Conservation (phyloP, 2,329 filamentous ascomycete species). For the Xylariaceae sp. region DNA sequence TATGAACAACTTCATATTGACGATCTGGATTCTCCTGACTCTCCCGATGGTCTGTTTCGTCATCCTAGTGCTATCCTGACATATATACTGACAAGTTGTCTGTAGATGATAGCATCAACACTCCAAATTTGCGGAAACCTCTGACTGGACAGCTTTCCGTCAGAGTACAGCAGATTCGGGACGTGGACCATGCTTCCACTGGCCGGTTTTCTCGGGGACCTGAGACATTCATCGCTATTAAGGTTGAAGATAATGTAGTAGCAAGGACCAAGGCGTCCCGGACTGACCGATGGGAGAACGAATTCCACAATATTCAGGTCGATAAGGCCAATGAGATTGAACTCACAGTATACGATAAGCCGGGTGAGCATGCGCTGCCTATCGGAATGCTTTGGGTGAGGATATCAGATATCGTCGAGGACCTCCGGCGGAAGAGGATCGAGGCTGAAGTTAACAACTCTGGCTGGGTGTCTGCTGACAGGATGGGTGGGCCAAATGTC, state of each 20-base stretch:
- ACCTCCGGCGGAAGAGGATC: conserved; percentile 96
- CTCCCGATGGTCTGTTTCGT: conserved; percentile 72
- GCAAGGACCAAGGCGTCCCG: conserved; percentile 85
- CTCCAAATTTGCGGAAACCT: conserved; percentile 94
- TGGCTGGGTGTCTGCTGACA: conserved; percentile 96
- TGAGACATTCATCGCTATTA: conserved; percentile 94
- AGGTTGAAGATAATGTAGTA: conserved; percentile 93
- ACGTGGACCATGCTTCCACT: conserved; percentile 90
- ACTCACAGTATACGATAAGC: conserved; percentile 96
- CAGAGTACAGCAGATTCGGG: conserved; percentile 85
- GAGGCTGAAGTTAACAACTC: conserved; percentile 93
- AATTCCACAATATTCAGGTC: conserved; percentile 89
- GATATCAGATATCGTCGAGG: conserved; percentile 95
- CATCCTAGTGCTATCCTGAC: not conserved
- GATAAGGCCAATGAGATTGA: conserved; percentile 99
- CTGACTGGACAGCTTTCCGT: conserved; percentile 88
- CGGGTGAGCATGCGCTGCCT: conserved; percentile 85
- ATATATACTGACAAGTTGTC: conserved; percentile 22
- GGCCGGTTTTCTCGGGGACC: conserved; percentile 86
- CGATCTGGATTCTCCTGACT: conserved; percentile 78
- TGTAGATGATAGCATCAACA: conserved; percentile 92
- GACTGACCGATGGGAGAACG: conserved; percentile 89
- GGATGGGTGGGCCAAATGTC: conserved; percentile 68
- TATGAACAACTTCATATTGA: conserved; percentile 96
- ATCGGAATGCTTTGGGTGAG: conserved; percentile 96